Evolutionary conservation across 78 protist genomes (phyloP), one percentile per base, ranked within the genome.

Genomic region (Dictyostelium intermedium): DNA sequence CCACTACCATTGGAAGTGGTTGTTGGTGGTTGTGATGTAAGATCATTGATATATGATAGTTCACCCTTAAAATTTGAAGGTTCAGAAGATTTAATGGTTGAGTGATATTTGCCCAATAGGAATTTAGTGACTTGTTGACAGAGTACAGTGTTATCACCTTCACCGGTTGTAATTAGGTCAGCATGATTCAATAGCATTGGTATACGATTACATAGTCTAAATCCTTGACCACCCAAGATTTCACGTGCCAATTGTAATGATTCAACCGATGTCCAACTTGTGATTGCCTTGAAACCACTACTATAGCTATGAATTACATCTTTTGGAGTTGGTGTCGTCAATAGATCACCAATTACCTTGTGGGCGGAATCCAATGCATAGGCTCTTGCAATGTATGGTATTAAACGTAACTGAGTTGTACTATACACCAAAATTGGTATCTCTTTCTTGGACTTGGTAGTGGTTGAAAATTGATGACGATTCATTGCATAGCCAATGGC

Each of bases 211-310:
- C 35, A 34, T 25, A 79, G 37, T 23, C 95, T 69, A 85, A 87
- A 89, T 7, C 98, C 98, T 50, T 96, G 97, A n/a, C 98, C 98
- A 66, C 98, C 98, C 37, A 96, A 86, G 5, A 76, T 43, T 69
- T 91, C 82, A 30, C 98, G 83, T 16, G 85, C 32, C 30, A 43
- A 69, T 91, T 98, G 97, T 25, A 97, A 50, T 23, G 97, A 97
- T 43, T 13, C 83, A 20, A 91, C 87, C 0, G 95, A 39, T 13
- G 82, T 69, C 96, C 83, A 53, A 16, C 98, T 87, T 27, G 86
- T 30, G 9, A 92, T 20, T 10, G 97, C 96, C 69, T 98, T 98
- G 81, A 98, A 82, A 23, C 98, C 94, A 39, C 73, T 41, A 0
- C 87, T 79, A 39, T 80, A 89, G 2, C 81, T 63, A 50, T 89